Base-by-base conservation (phyloP, 176 grass and related monocot species). In the Carex myosuroides region DNA sequence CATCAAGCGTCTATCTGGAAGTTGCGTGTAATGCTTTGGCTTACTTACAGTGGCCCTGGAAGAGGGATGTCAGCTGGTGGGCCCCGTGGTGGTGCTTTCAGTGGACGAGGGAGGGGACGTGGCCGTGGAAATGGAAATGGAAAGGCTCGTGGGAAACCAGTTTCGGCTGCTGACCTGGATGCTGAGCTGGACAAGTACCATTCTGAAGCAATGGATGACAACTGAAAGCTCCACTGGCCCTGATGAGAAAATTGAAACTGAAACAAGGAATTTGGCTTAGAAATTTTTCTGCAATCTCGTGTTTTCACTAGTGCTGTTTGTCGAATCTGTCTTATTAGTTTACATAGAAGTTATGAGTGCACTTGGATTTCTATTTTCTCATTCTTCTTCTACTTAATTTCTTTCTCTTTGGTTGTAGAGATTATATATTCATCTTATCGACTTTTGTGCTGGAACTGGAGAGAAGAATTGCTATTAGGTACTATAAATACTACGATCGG, bases 161-260 rank as follows among this genome's bases (percentile, higher is more conserved):
- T 86, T 48, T 92, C 93, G 22, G 86, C 84, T 85, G 86, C 86
- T 80, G 93, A 94, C 85, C 93, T 94, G 70, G 93, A 94, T 68
- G 90, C 90, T 83, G 93, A 94, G 82, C 81, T 94, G 70, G 93
- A 94, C 70, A 89, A 92, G 79, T 94, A 94, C 77, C 93, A 92
- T 79, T 62, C 88, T 24, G 60, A 81, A 26, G 86, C 93, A 52
- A 89, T 88, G 81, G 84, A 90, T 60, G 74, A 84, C 54, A 90
- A 94, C 69, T 94, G 84, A 94, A 83, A 33, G 53, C 70, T 75
- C 44, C 46, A 50, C 12, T 24, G 20, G 13, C 42, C n/a, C 39
- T 75, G 70, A 50, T 85, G 77, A n/a, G n/a, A n/a, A n/a, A n/a
- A n/a, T n/a, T n/a, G n/a, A n/a, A n/a, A n/a, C n/a, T n/a, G n/a